Base-by-base conservation (phyloP, 192 early-diverging fungal genomes). In the Mycoemilia scoparia region DNA sequence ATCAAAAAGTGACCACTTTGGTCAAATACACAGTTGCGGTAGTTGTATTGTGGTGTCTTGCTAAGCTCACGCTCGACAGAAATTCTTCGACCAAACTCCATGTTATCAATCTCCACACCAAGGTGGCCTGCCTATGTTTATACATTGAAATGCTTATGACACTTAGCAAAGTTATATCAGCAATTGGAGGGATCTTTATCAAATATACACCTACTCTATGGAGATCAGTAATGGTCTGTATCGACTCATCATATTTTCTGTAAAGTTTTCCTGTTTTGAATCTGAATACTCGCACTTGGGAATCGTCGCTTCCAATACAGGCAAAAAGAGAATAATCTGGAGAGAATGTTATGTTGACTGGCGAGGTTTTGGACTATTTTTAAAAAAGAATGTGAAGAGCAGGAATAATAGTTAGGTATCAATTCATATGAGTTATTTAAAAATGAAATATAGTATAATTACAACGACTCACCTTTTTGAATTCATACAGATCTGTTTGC, bases 401-500 rank as follows among this genome's bases (percentile, higher is more conserved):
- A 31, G 24, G 5, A 36, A 34, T 15, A 9, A 1, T 21, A 3
- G 15, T 5, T 2, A 15, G 21, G 9, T 39, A 11, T 24, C 3
- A 29, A 7, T 24, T 0, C 7, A 21, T 36, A 5, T 2, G 13
- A 12, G 2, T 14, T 4, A 12, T 38, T 5, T 2, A 32, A 11
- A 14, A 42, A 20, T 2, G 23, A 6, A 16, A 5, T 19, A 7
- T 2, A 6, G 13, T n/a, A 22, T 9, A 7, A 8, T 24, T 38
- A 82, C 78, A n/a, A n/a, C n/a, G n/a, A n/a, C n/a, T n/a, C n/a
- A n/a, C 27, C 60, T 96, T 98, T 58, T 84, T 82, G 42, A 92
- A 98, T 44, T 89, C 86, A 48, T 88, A 98, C 26, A 98, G 55
- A 64, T 96, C 87, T 0, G 93, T 98, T 25, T 98, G 81, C 10